Conservation (phyloP, 805 yeast genomes). For the Groenewaldozyma tartarivorans region DNA sequence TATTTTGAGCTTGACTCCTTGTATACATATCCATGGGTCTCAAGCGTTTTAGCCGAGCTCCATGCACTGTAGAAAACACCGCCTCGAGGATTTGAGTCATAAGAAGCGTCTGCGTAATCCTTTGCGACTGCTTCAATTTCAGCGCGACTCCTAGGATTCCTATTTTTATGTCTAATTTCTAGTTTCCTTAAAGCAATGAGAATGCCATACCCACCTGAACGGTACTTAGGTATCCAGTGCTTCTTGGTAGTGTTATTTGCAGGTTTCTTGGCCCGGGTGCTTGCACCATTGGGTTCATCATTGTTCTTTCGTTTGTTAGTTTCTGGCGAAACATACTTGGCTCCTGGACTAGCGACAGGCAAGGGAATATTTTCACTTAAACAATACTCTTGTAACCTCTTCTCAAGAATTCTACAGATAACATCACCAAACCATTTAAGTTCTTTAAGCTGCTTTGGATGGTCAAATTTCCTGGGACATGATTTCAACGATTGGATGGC, state of each 20-base stretch:
- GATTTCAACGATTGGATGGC: conserved; percentile 47
- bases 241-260: conserved; percentile 24
- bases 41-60: conserved; percentile 44
- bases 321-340: conserved; percentile 7
- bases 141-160: conserved; percentile 54
- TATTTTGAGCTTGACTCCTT: conserved; percentile 33
- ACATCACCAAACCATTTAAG: conserved; percentile 68
- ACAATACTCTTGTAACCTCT: conserved; percentile 46
- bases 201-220: conserved; percentile 83
- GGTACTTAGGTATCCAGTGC: conserved; percentile 55
- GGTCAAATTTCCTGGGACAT: conserved; percentile 36
- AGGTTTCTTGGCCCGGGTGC: conserved; percentile 7
- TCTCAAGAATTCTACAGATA: conserved; percentile 43
- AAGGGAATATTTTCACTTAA: conserved; percentile 36
- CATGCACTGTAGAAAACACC: conserved; percentile 17
- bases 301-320: neutral
- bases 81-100: conserved; percentile 6
- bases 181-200: conserved; percentile 45
- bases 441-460: conserved; percentile 48
- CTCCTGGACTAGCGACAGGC: conserved; percentile 30
- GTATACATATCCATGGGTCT: conserved; percentile 49
- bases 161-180: conserved; percentile 9
- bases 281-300: conserved; percentile 6
- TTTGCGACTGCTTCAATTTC: conserved; percentile 45
- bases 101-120: conserved; percentile 32